Base-by-base conservation (phyloP, 345 rosid species). In the Rubroshorea leprosula region DNA sequence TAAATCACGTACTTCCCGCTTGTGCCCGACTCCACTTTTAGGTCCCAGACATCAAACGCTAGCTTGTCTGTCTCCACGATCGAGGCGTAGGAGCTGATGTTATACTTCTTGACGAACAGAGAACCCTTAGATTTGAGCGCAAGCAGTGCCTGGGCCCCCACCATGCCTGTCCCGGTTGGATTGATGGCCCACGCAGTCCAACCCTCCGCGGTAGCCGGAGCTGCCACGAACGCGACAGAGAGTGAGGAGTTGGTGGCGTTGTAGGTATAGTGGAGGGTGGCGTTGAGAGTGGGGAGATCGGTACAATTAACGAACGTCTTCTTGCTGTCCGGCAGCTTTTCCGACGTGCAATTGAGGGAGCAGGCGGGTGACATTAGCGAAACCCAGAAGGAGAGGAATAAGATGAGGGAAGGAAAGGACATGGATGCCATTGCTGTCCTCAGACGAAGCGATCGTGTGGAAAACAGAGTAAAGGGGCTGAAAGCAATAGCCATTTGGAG, bases 131-230 rank as follows among this genome's bases (percentile, higher is more conserved):
- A 65, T 69, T 72, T 82, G 56, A 73, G 49, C 24, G 95, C 95
- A 6, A 88, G 19, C 31, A 91, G 63, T 0, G 89, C 73, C 67
- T 91, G 98, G 20, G 86, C 60, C 14, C 96, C 98, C 0, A 0
- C 0, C 98, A 91, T 91, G 18, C 70, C 76, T 5, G 50, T 49
- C 6, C 21, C 72, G 18, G 71, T 73, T 1, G 85, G 95, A 51
- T 91, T 91, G 51, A 91, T 72, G 17, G 78, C 98, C 98, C 96
- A 91, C 17, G 85, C 74, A 58, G 74, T 46, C 98, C 98, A 91
- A 19, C 95, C 95, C 41, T 29, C 54, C 55, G 85, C 0, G 0
- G 39, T 35, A 2, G 81, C 24, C 0, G 88, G 87, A 16, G 82
- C 16, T 2, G 95, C 83, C 25, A 83, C 15, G 86, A 80, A 91